Base-by-base conservation (phyloP, 495 filamentous ascomycete species). In the Glonium stellatum region DNA sequence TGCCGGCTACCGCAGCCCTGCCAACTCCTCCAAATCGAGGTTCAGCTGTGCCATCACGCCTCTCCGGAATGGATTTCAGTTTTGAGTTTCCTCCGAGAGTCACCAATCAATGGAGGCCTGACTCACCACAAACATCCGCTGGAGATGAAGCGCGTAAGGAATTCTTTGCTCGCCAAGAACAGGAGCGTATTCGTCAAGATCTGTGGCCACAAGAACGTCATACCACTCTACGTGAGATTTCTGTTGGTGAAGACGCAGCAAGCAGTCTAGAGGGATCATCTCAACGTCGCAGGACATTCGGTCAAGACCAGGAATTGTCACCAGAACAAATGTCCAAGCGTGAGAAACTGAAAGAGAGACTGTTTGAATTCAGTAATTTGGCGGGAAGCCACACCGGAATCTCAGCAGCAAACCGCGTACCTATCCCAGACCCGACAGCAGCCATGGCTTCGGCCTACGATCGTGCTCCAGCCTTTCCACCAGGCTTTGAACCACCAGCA, bases 181-280 rank as follows among this genome's bases (percentile, higher is more conserved):
- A 52, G 9, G 58, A 62, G 19, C 55, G 59, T n/a, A 59, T 67
- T 36, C 62, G 46, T 12, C 55, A 44, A 21, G 52, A 31, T 27
- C 15, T 58, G 5, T 41, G 42, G 46, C 53, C 46, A 15, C 50
- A 59, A 13, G 31, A 65, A n/a, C 35, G 36, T 34, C 39, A 57
- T 19, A 5, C 53, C 22, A 19, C 36, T 21, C 46, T 63, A 18
- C 51, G 42, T 10, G 60, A 63, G 4, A 53, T 66, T 12, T 35
- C 27, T 9, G 31, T 64, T 39, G 61, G 60, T 6, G 61, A 61
- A 58, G 64, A 67, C 19, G 57, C 60, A 5, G 50, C 52, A 8
- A 58, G 60, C 50, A 34, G 34, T 25, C n/a, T 52, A 34, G 31
- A 34, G 11, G 21, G 23, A 11, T n/a, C 55, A 37, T 50, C 35